Evolutionary conservation across 2,329 filamentous ascomycete genomes (phyloP).

Genomic region (Sporothrix phasma): DNA sequence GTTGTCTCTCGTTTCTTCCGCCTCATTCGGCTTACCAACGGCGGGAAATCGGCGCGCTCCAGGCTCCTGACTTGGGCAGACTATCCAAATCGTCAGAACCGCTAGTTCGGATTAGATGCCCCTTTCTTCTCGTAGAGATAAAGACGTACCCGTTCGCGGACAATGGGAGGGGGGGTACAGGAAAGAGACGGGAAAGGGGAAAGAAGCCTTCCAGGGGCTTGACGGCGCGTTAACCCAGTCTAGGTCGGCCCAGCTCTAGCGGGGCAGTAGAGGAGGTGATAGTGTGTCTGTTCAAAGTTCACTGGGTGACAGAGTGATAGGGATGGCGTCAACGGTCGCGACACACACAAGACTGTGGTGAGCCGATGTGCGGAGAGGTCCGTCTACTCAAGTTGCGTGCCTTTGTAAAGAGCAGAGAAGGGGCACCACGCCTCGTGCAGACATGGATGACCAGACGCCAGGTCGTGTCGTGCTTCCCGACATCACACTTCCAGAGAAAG

Average conservation of each 20-base stretch:
- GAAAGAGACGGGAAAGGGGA: neutral
- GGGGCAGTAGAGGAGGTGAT: neutral
- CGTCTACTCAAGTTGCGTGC: too few relatives aligned
- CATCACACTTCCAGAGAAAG: neutral
- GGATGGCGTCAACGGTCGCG: neutral
- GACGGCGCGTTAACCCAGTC: neutral
- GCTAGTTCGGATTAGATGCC: neutral
- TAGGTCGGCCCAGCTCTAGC: constrained; percentile 1
- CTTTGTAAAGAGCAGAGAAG: too few relatives aligned
- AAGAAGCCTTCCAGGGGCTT: neutral
- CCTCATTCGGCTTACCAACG: neutral
- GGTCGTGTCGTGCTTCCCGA: neutral
- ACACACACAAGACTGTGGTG: neutral
- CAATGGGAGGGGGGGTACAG: neutral
- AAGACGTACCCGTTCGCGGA: neutral
- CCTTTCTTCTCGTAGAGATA: neutral
- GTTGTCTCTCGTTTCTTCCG: too few relatives aligned
- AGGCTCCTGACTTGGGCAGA: neutral
- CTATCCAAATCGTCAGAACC: neutral
- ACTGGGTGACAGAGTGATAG: neutral
- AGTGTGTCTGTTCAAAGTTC: neutral
- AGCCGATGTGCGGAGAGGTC: neutral
- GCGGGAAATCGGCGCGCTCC: constrained; percentile 1
- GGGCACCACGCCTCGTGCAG: too few relatives aligned
- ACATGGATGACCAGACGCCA: too few relatives aligned